Evolutionary conservation across 345 rosid species (phyloP), one percentile per base, ranked within the genome.

Genomic region (Citrus sp.): DNA sequence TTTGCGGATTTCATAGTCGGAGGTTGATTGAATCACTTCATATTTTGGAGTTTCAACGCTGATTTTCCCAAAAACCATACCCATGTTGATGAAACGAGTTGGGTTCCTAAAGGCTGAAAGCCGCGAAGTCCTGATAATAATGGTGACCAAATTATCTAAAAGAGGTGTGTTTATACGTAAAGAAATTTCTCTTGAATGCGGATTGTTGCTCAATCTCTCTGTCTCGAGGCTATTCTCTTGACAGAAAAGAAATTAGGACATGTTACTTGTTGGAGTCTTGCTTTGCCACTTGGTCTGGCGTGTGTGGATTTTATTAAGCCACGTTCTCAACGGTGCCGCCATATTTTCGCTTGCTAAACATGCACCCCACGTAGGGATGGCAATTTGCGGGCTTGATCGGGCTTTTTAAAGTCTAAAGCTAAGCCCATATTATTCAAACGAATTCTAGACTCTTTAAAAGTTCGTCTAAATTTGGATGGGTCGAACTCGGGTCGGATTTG

Each of bases 1-100:
- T 51, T 90, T 88, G 9, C 99, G 92, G 88, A 93, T 84, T 83
- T 95, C 99, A 37, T 95, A 95, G 25, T 87, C 89, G 6, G 84
- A 72, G 7, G 87, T 21, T 74, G 94, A 78, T 54, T 85, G 78
- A 1, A 85, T 22, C 35, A 94, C 88, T 72, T 92, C 84, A 78
- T 88, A 91, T 10, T 88, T 85, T 0, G 98, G 94, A 4, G 97
- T 92, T 79, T 92, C 96, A 3, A 92, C 98, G 1, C 68, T 73
- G 82, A 94, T 91, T 77, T 83, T 94, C 30, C 98, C 97, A 21
- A 94, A 79, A 28, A 92, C 80, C 90, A 89, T 62, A 25, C 98
- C 98, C 97, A 94, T 92, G 0, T 83, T 79, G 71, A 72, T 70
- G 68, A 77, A 37, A 77, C 77, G 78, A 63, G 70, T 46, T 8